Evolutionary conservation across 306 rosid species (phyloP), one percentile per base, ranked within the genome.

Genomic region (Rubus idaeus): DNA sequence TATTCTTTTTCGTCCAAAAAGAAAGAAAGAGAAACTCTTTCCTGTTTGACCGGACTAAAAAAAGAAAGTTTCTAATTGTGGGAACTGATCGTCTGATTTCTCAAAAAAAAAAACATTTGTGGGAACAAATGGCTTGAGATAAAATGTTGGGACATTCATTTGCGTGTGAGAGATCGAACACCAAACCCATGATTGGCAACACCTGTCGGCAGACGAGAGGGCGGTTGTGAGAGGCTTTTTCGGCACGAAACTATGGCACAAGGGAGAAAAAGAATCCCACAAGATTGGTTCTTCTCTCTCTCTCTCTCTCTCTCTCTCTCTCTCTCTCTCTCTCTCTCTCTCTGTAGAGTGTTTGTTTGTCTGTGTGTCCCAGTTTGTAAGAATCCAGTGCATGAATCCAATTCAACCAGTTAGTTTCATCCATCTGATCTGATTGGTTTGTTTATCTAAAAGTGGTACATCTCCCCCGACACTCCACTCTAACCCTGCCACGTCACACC

Each of bases 161-260:
- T 74, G 78, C 78, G 78, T 75, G 61, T 30, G 10, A 7, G 78
- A 67, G 30, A 42, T 21, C 23, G 51, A 41, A 8, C 6, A 20
- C 21, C 16, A 23, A 17, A 20, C 23, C 42, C 42, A 56, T 57
- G 71, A 67, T 73, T 63, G 66, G 18, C 2, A 72, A 80, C 87
- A 88, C 85, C 86, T 85, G 89, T 88, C 83, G 47, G 71, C 18
- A 55, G 30, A 20, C 9, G 42, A 78, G 82, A 77, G 77, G 70
- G 41, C 44, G 44, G 55, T 68, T 47, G 45, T 42, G 71, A 75
- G 75, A 66, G 47, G 84, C 35, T 30, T 30, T 30, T 30, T 30
- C 35, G 35, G 35, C 78, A 77, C 75, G 69, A 80, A 84, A 73
- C 62, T 58, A 10, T 52, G 76, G 80, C 78, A 69, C 12, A 16